phyloP scores from a whole-genome alignment of 2,329 filamentous ascomycete genomes.

The Raffaelea ambrosiae region DNA sequence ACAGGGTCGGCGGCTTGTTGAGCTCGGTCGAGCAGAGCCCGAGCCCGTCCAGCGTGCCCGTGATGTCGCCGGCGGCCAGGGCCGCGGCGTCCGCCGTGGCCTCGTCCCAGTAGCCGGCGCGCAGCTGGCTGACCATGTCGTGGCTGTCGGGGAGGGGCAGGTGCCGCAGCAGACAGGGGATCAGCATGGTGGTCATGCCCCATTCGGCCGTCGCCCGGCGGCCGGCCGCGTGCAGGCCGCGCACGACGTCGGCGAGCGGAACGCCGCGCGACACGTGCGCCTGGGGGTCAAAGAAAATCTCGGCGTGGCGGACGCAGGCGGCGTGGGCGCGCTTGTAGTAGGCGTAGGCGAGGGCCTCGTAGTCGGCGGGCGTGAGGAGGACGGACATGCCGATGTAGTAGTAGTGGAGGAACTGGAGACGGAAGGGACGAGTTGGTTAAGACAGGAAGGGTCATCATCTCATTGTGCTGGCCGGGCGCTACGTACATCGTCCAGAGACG shows the following conservation, averaged over 20 bases:
- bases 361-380: slow-evolving; percentile 57
- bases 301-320: slow-evolving; percentile 62
- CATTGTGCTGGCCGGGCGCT: background rate
- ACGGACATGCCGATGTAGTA: slow-evolving; percentile 72
- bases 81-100: background rate
- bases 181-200: slow-evolving; percentile 55
- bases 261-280: slow-evolving; percentile 60
- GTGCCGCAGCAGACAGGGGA: slow-evolving; percentile 66
- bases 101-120: slow-evolving; percentile 31
- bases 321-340: slow-evolving; percentile 59
- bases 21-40: slow-evolving; percentile 21
- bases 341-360: slow-evolving; percentile 61
- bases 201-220: slow-evolving; percentile 47
- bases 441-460: background rate
- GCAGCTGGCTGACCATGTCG: slow-evolving; percentile 33
- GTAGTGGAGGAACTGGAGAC: slow-evolving; percentile 59
- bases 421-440: too few relatives aligned
- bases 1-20: slow-evolving; percentile 38
- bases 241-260: slow-evolving; percentile 52
- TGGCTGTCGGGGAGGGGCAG: slow-evolving; percentile 52
- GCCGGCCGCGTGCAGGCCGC: slow-evolving; percentile 54
- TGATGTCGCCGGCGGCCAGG: background rate
- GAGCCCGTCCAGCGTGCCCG: slow-evolving; percentile 15
- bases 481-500: slow-evolving; percentile 51
- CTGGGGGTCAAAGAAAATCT: slow-evolving; percentile 77